Conservation (phyloP, 192 early-diverging fungal genomes). For the Piromyces finnis region DNA sequence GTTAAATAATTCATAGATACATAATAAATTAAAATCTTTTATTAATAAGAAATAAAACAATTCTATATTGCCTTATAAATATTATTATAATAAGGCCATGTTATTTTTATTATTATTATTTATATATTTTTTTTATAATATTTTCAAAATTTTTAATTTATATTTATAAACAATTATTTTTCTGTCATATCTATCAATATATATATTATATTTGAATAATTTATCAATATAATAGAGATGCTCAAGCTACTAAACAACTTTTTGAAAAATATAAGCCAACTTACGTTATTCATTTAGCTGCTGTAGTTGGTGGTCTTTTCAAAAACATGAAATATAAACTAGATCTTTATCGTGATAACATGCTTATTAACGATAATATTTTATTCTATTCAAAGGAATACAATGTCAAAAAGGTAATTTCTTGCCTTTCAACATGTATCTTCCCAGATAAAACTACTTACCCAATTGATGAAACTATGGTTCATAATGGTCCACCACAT, state of each 20-base stretch:
- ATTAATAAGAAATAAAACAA: too few relatives aligned
- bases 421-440: slow-evolving; percentile 68
- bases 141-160: too few relatives aligned
- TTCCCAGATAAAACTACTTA: slow-evolving; percentile 71
- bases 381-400: slow-evolving; percentile 33
- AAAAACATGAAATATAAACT: slow-evolving; percentile 65
- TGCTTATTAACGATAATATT: slow-evolving; percentile 65
- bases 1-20: too few relatives aligned
- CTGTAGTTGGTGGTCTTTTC: slow-evolving; percentile 52
- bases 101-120: too few relatives aligned
- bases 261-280: slow-evolving; percentile 64
- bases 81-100: too few relatives aligned
- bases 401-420: slow-evolving; percentile 63
- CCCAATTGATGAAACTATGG: slow-evolving; percentile 72
- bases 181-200: too few relatives aligned
- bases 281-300: slow-evolving; percentile 60
- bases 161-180: too few relatives aligned
- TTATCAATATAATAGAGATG: slow-evolving; percentile 37
- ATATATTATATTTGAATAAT: too few relatives aligned
- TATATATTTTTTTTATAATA: too few relatives aligned
- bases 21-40: too few relatives aligned
- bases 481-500: slow-evolving; percentile 65
- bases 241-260: slow-evolving; percentile 32
- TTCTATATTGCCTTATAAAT: too few relatives aligned
- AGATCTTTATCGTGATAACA: slow-evolving; percentile 58